Percentiles rank a stretch among this genome's conserved stretches.
Evolutionary conservation across 208 protist genomes (phyloP).

Genomic region (Wallacemonas sp.): DNA sequence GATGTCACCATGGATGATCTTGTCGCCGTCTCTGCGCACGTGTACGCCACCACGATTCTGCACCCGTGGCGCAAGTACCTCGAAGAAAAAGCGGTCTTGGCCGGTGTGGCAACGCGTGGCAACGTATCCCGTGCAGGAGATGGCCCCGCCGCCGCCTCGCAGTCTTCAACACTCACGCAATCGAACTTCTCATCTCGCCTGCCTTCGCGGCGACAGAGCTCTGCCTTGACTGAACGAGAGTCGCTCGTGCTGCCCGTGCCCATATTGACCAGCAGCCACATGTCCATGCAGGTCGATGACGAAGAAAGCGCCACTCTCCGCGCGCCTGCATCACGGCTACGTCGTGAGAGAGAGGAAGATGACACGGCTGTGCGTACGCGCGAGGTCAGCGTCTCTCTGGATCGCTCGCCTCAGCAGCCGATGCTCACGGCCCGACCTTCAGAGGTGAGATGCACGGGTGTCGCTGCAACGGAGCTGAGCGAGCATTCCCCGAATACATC

Average conservation of each 20-base stretch:
- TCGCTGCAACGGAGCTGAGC: too few species aligned
- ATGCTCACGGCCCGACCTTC: conserved; percentile 8
- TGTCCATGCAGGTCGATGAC: too few species aligned
- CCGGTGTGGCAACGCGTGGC: too few species aligned
- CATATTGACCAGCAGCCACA: not conserved
- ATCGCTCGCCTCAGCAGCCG: conserved; percentile 9
- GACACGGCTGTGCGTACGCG: not conserved
- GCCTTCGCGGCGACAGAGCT: too few species aligned
- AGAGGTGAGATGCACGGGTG: not conserved
- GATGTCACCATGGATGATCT: conserved; percentile 13
- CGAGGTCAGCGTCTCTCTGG: not conserved
- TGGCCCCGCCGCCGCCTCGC: too few species aligned
- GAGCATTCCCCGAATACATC: too few species aligned
- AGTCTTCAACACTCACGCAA: not conserved
- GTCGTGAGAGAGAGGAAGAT: not conserved
- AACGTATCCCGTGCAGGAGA: not conserved
- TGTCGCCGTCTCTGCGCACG: not conserved
- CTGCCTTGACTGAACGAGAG: too few species aligned
- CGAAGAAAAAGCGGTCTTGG: not conserved
- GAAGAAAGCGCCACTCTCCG: too few species aligned
- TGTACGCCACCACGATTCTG: not conserved
- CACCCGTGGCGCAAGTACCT: conserved; percentile 5
- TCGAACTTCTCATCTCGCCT: too few species aligned
- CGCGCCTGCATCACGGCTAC: too few species aligned
- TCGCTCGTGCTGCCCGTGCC: not conserved